Evolutionary conservation across 2,329 filamentous ascomycete species (phyloP).

Genomic region (Fusarium drepaniforme): DNA sequence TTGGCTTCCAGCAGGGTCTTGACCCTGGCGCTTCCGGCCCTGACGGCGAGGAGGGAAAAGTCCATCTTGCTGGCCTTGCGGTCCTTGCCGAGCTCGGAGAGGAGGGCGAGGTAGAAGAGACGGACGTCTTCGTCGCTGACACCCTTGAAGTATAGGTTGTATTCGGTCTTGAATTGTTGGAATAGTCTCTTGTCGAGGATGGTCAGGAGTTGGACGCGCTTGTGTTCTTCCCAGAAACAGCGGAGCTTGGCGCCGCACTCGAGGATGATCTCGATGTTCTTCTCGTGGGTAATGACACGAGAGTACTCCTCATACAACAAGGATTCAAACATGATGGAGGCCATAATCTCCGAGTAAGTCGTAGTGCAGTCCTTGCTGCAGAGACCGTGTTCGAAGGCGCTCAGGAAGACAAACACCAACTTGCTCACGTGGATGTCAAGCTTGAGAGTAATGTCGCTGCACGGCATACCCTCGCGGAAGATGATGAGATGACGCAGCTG

Average conservation of each 20-base stretch:
- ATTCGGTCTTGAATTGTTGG: constrained; percentile 51
- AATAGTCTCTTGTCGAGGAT: constrained; percentile 55
- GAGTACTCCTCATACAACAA: constrained; percentile 42
- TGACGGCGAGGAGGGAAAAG: constrained; percentile 54
- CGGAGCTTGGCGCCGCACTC: constrained; percentile 43
- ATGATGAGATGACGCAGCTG: constrained; percentile 64
- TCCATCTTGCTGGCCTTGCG: constrained; percentile 49
- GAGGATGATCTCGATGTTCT: constrained; percentile 34
- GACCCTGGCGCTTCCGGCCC: constrained; percentile 46
- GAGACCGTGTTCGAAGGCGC: constrained; percentile 57
- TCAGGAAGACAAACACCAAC: constrained; percentile 58
- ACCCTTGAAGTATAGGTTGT: constrained; percentile 42
- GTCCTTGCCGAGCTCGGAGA: constrained; percentile 53
- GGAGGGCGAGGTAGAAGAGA: constrained; percentile 55
- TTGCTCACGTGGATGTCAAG: constrained; percentile 51
- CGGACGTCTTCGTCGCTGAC: constrained; percentile 48
- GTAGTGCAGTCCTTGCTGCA: constrained; percentile 46
- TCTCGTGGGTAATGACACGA: constrained; percentile 36
- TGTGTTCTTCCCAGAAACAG: constrained; percentile 41
- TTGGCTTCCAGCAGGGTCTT: constrained; percentile 52
- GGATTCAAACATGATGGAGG: constrained; percentile 41
- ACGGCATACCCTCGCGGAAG: constrained; percentile 50
- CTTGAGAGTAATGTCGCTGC: constrained; percentile 54
- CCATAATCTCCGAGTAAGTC: constrained; percentile 57
- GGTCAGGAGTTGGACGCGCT: constrained; percentile 48